A percentile compares a stretch with the other conserved stretches of the same genome.
Evolutionary conservation across 2,329 filamentous ascomycete genomes (phyloP).

Genomic region (Phaeophleospora eucalypticola): DNA sequence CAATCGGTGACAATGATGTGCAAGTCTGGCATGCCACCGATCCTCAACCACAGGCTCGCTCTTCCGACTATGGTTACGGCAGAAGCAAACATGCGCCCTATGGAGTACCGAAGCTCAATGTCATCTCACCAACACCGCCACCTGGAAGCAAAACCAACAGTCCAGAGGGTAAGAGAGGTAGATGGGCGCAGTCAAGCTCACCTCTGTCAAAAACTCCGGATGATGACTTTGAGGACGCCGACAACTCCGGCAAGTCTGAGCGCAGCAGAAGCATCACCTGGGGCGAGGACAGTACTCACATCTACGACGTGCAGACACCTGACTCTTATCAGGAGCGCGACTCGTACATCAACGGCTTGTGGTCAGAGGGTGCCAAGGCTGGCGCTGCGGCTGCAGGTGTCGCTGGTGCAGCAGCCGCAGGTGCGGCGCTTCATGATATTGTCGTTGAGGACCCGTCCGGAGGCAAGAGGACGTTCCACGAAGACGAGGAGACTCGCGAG

Average conservation of each 20-base stretch:
- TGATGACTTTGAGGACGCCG: conserved; percentile 13
- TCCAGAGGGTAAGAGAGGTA: conserved; percentile 34
- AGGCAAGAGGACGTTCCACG: conserved; percentile 31
- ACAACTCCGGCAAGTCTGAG: conserved; percentile 15
- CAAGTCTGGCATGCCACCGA: conserved; percentile 41
- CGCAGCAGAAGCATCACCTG: conserved; percentile 40
- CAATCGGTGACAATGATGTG: conserved; percentile 44
- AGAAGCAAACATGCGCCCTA: conserved; percentile 23
- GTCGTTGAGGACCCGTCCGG: conserved; percentile 38
- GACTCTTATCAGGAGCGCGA: conserved; percentile 32
- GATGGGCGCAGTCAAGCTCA: conserved; percentile 29
- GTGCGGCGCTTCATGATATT: conserved; percentile 34
- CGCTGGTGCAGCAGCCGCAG: conserved; percentile 13
- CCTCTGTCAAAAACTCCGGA: conserved; percentile 24
- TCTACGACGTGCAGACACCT: conserved; percentile 46
- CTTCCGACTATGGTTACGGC: conserved; percentile 13
- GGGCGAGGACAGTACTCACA: conserved; percentile 45
- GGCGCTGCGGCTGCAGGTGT: conserved; percentile 9
- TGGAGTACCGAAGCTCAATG: conserved; percentile 50
- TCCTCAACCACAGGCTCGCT: conserved; percentile 15
- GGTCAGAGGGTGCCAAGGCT: conserved; percentile 8
- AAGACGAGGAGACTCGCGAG: conserved; percentile 17
- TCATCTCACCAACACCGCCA: conserved; percentile 57
- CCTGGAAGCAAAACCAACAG: conserved; percentile 40
- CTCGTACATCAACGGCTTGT: conserved; percentile 22